Conservation (phyloP, 2,329 filamentous ascomycete genomes). For the Cladosporium oxysporum region DNA sequence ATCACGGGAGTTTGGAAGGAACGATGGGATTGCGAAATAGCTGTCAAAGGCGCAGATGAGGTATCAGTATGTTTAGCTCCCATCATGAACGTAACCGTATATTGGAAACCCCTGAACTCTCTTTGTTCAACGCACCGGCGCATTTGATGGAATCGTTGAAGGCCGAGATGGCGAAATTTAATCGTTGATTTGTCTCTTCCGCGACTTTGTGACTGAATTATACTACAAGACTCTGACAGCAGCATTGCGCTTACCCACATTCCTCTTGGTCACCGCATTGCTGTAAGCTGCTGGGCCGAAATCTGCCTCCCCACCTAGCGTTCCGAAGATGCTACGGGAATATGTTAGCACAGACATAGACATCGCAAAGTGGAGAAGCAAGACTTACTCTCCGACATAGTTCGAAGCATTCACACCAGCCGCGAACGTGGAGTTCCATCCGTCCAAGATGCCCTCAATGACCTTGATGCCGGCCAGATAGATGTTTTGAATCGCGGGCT, state of each 20-base stretch:
- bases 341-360: slow-evolving; percentile 49
- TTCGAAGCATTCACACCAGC: slow-evolving; percentile 61
- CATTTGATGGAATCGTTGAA: neutral
- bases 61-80: neutral
- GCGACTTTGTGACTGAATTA: neutral
- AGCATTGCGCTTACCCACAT: slow-evolving; percentile 25
- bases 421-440: slow-evolving; percentile 62
- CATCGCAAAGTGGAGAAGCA: neutral
- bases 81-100: neutral
- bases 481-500: slow-evolving; percentile 65
- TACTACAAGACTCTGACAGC: slow-evolving; percentile 1
- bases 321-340: slow-evolving; percentile 59
- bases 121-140: neutral
- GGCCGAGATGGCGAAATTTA: neutral
- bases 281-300: slow-evolving; percentile 24
- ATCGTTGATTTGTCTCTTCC: neutral
- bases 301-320: slow-evolving; percentile 55
- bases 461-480: slow-evolving; percentile 67
- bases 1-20: neutral
- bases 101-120: neutral
- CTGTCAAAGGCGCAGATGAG: neutral
- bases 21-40: neutral
- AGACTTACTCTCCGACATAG: slow-evolving; percentile 51
- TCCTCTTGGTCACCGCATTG: slow-evolving; percentile 34
- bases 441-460: slow-evolving; percentile 61